phyloP scores from a whole-genome alignment of 257 asterid genomes.

The Pogostemon cablin region DNA sequence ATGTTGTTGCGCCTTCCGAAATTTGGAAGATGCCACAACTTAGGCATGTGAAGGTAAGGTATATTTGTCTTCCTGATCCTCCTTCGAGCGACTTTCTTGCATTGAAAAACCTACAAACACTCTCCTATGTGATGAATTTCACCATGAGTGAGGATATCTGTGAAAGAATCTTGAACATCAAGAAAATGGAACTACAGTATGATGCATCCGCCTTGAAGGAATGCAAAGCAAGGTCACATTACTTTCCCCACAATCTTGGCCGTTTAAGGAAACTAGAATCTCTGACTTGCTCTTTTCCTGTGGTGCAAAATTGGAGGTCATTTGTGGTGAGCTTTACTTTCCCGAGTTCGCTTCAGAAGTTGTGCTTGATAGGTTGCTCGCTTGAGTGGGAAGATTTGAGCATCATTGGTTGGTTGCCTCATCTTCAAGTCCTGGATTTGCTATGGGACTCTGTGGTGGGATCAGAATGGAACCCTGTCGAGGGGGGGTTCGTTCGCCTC shows the following conservation, averaged over 20 bases:
- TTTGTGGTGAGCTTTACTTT: neutral
- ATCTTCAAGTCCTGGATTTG: neutral
- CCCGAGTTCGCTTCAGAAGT: neutral
- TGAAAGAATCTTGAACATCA: neutral
- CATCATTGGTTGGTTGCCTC: slow-evolving; percentile 2
- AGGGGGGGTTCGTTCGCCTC: neutral
- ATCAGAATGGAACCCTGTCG: neutral
- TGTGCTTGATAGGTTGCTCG: neutral
- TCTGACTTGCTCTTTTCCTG: neutral
- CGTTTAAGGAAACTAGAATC: neutral
- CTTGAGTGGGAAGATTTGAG: neutral
- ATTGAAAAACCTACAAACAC: too few relatives aligned
- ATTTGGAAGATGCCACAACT: neutral
- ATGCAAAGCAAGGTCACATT: slow-evolving; percentile 31
- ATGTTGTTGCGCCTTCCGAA: slow-evolving; percentile 1
- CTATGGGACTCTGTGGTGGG: neutral
- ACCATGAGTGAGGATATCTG: neutral
- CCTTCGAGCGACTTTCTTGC: too few relatives aligned
- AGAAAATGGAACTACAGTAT: neutral
- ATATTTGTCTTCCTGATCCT: too few relatives aligned
- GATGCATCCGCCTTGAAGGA: slow-evolving; percentile 57
- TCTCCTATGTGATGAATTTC: too few relatives aligned
- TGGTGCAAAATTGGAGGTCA: too few relatives aligned
- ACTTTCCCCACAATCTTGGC: neutral
- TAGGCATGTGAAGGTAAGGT: too few relatives aligned